A percentile compares a stretch with the other conserved stretches of the same genome.
Evolutionary conservation across 495 filamentous ascomycete species (phyloP).

Genomic region (Hyaloscypha variabilis): DNA sequence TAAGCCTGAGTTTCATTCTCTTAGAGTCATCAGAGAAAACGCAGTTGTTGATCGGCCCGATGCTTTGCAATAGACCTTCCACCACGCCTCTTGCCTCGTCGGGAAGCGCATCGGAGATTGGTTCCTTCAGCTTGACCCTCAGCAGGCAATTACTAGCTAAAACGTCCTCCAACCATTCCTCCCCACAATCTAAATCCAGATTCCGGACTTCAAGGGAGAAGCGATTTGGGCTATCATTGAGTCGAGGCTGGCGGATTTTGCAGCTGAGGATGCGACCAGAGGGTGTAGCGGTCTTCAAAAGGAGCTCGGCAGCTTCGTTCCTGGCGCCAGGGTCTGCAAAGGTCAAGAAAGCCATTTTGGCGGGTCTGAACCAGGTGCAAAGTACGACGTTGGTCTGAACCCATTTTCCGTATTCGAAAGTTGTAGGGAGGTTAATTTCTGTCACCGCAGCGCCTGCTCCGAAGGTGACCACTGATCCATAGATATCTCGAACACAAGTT

Average conservation of each 20-base stretch:
- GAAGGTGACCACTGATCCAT: slow-evolving; percentile 1
- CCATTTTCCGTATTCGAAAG: not conserved
- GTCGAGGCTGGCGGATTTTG: too few species aligned
- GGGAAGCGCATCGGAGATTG: not conserved
- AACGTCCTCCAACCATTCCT: not conserved
- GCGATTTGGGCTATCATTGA: not conserved
- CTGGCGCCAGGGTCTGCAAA: not conserved
- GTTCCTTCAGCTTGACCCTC: not conserved
- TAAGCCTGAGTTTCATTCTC: not conserved
- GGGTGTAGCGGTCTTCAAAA: not conserved
- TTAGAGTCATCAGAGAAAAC: not conserved
- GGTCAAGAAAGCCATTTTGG: not conserved
- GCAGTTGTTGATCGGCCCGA: not conserved
- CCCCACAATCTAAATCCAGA: not conserved
- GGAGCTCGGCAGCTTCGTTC: not conserved
- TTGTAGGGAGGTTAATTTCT: not conserved
- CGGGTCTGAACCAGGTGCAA: not conserved
- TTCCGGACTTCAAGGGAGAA: not conserved
- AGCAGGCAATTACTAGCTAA: not conserved
- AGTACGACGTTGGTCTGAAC: not conserved
- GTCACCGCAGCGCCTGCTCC: slow-evolving; percentile 2
- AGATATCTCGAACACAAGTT: not conserved
- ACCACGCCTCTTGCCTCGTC: not conserved
- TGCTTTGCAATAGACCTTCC: not conserved
- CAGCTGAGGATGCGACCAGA: not conserved